Percentiles rank a stretch among this genome's conserved stretches.
Evolutionary conservation across 139 green algal species (phyloP).

Genomic region (Chlorella sp.): DNA sequence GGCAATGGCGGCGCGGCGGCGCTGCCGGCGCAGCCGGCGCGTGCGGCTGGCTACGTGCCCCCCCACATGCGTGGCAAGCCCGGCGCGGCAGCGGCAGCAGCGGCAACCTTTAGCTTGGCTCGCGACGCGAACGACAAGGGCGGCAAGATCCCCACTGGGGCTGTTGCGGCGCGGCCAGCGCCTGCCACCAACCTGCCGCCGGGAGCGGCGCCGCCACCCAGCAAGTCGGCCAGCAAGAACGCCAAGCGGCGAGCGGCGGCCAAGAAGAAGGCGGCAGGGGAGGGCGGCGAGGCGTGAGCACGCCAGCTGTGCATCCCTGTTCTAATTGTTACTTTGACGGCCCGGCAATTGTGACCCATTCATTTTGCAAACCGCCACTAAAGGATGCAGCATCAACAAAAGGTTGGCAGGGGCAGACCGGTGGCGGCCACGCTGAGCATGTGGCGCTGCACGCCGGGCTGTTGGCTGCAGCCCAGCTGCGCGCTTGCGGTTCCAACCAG

Average conservation of each 20-base stretch:
- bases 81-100: slow-evolving; percentile 25
- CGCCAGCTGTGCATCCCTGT: too few species aligned
- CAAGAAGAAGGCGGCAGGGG: slow-evolving; percentile 57
- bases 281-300: background rate
- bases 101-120: slow-evolving; percentile 63
- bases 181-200: slow-evolving; percentile 45
- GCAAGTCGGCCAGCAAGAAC: slow-evolving; percentile 81
- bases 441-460: too few species aligned
- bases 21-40: slow-evolving; percentile 26
- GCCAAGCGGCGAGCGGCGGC: slow-evolving; percentile 58
- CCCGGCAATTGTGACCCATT: too few species aligned
- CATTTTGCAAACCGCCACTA: too few species aligned
- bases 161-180: background rate
- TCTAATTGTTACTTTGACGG: too few species aligned
- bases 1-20: slow-evolving; percentile 39
- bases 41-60: slow-evolving; percentile 58
- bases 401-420: too few species aligned
- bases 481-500: too few species aligned
- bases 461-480: too few species aligned
- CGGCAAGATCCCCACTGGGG: slow-evolving; percentile 28
- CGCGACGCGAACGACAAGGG: slow-evolving; percentile 58
- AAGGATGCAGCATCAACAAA: too few species aligned
- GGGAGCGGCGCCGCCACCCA: slow-evolving; percentile 41
- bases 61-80: slow-evolving; percentile 56
- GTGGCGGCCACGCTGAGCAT: too few species aligned